Evolutionary conservation across 192 early-diverging fungal species (phyloP), one percentile per base, ranked within the genome.

Genomic region (Jimgerdemannia lactiflua): DNA sequence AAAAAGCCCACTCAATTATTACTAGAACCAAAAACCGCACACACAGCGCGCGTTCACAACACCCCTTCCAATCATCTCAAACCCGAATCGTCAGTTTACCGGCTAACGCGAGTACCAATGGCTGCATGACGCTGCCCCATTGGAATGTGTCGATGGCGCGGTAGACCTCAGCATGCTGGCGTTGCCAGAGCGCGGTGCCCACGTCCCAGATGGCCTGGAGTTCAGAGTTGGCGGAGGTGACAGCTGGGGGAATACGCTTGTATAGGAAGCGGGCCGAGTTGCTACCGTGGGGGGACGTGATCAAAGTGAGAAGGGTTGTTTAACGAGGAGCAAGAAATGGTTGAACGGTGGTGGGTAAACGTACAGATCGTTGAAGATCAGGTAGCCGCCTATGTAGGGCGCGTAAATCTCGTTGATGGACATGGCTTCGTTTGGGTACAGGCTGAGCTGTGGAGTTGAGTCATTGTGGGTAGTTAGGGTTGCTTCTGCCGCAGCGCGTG

Each of bases 331-430:
- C 18, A 74, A 68, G 70, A 74, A 43, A 42, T 74, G 54, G 29
- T 3, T n/a, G 14, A 71, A 19, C 14, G 2, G 4, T 9, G 9
- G 40, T 71, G 70, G 19, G 8, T 20, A 8, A 71, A 74, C 54
- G 71, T 73, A 77, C 75, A 77, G 75, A 39, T 77, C 71, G n/a
- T 77, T 66, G 66, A 67, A 18, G 39, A 77, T 11, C 59, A 77
- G 29, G 64, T 74, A 77, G 42, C 59, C 75, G 63, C 54, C 42
- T 14, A 77, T 10, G 69, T 65, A 77, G 4, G 71, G 59, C 4
- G 29, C 64, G 42, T 77, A 77, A 71, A 77, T 49, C 18, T 77
- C 75, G 17, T 77, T 71, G n/a, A 43, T 41, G 39, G 18, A 42
- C 59, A 77, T 73, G n/a, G 42, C 59, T 20, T 6, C 42, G 40